Evolutionary conservation across 2,329 filamentous ascomycete species (phyloP).

Genomic region (Fusarium agapanthi): DNA sequence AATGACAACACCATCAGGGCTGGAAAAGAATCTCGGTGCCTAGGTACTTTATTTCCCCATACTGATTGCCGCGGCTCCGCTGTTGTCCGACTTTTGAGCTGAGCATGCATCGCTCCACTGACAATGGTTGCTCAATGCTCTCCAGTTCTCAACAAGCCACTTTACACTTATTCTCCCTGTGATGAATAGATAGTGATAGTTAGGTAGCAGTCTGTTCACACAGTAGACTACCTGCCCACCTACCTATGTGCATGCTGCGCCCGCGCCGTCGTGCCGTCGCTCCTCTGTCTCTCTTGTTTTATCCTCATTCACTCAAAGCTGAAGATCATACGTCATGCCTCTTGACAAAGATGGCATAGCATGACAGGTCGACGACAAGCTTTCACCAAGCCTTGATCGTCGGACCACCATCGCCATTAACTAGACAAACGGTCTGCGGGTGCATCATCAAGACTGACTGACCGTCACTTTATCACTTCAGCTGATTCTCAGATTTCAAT

Average conservation of each 20-base stretch:
- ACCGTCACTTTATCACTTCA: not conserved
- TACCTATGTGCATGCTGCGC: not conserved
- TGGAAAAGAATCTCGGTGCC: constrained; percentile 16
- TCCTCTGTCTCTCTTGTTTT: constrained; percentile 7
- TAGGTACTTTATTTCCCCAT: constrained; percentile 23
- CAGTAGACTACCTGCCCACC: not conserved
- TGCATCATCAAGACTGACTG: not conserved
- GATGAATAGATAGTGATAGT: not conserved
- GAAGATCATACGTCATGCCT: constrained; percentile 24
- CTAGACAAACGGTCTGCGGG: not conserved
- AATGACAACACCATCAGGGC: not conserved
- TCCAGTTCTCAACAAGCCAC: constrained; percentile 17
- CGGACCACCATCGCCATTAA: not conserved
- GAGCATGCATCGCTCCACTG: not conserved
- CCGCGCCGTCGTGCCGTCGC: constrained; percentile 23
- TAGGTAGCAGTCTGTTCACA: not conserved
- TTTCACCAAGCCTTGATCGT: constrained; percentile 26
- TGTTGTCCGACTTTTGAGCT: not conserved
- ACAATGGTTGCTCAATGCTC: not conserved
- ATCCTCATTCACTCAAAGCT: not conserved
- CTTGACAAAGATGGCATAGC: constrained; percentile 2
- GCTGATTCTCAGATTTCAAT: not conserved
- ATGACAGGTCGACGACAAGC: constrained; percentile 12
- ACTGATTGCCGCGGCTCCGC: constrained; percentile 20
- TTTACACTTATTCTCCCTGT: not conserved